Evolutionary conservation across 2,329 filamentous ascomycete species (phyloP).

Genomic region (Niveomyces coronatus): DNA sequence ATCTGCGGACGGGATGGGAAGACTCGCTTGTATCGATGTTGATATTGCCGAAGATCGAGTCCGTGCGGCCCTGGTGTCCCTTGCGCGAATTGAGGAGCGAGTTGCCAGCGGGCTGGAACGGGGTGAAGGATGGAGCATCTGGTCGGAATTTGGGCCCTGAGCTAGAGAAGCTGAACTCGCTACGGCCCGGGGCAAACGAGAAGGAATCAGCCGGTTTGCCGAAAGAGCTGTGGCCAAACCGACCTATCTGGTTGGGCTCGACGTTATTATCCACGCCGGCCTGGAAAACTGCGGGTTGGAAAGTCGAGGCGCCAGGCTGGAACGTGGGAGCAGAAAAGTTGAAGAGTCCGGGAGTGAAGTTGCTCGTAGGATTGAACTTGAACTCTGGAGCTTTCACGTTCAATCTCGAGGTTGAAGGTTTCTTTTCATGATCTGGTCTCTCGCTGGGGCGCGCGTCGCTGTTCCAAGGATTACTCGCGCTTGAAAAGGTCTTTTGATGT

Average conservation of each 20-base stretch:
- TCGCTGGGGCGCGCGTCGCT: conserved; percentile 31
- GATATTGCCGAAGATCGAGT: conserved; percentile 61
- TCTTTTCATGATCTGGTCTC: conserved; percentile 29
- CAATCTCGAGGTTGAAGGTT: conserved; percentile 64
- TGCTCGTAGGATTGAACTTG: conserved; percentile 54
- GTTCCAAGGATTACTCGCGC: conserved; percentile 53
- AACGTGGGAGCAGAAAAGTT: conserved; percentile 27
- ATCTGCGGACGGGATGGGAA: conserved; percentile 56
- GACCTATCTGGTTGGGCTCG: conserved; percentile 17
- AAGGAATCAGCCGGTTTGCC: conserved; percentile 62
- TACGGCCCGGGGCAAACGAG: conserved; percentile 57
- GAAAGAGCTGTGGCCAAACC: conserved; percentile 26
- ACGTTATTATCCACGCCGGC: conserved; percentile 19
- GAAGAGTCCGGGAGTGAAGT: conserved; percentile 41
- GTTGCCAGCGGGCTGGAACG: conserved; percentile 37
- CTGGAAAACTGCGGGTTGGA: conserved; percentile 39
- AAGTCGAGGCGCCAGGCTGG: conserved; percentile 19
- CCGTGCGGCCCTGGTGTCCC: conserved; percentile 22
- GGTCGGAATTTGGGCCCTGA: conserved; percentile 61
- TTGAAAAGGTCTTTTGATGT: conserved; percentile 47
- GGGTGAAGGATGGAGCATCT: conserved; percentile 68
- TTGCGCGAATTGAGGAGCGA: conserved; percentile 35
- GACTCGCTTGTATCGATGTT: conserved; percentile 51
- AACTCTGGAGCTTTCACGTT: conserved; percentile 89
- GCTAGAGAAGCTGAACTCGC: conserved; percentile 58